Evolutionary conservation across 441 rosid genomes (phyloP).

Genomic region (Macaranga tanarius): DNA sequence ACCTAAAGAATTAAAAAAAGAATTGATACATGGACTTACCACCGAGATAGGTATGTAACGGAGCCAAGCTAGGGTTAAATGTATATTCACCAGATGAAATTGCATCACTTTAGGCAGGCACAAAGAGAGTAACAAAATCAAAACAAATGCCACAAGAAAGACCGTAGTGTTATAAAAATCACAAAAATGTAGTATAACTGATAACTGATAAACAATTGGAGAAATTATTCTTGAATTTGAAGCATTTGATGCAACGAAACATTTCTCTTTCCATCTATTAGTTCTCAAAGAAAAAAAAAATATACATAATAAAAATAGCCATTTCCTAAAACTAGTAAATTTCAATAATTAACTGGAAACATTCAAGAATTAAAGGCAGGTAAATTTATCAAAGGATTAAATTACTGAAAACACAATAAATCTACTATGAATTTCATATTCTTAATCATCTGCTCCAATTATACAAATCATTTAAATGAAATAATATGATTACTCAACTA

Average conservation of each 20-base stretch:
- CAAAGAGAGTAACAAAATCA: neutral
- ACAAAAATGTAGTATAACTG: neutral
- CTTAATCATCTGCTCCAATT: no score
- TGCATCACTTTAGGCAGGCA: slow-evolving; percentile 29
- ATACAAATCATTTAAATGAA: no score
- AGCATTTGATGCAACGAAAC: neutral
- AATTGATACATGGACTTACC: slow-evolving; percentile 43
- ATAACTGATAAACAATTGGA: neutral
- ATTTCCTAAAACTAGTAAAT: no score
- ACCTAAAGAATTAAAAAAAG: neutral
- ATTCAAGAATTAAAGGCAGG: neutral
- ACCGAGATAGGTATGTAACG: slow-evolving; percentile 86
- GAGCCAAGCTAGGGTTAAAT: slow-evolving; percentile 78
- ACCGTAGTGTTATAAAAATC: neutral
- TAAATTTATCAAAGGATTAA: neutral
- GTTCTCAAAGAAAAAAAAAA: no score
- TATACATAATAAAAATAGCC: no score
- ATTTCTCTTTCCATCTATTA: neutral
- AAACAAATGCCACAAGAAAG: neutral
- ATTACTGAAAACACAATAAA: neutral
- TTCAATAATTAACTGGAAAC: no score
- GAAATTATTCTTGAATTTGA: neutral
- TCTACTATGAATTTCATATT: neutral
- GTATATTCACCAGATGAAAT: slow-evolving; percentile 40
- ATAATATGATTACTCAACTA: neutral